Evolutionary conservation across 78 protist species (phyloP).

Genomic region (Dictyostelium purpureum): DNA sequence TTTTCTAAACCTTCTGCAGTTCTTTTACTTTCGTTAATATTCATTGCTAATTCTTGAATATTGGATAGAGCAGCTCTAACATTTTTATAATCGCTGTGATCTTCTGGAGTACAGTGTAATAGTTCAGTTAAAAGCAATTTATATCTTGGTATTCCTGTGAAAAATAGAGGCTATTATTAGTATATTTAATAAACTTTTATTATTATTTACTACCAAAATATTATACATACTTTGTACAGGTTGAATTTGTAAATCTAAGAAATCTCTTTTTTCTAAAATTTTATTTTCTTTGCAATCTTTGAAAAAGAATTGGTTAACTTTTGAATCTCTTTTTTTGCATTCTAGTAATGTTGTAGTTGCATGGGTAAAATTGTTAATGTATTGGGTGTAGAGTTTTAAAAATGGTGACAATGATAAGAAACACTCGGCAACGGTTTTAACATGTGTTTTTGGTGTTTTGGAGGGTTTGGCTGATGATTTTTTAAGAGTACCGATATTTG

Average conservation of each 20-base stretch:
- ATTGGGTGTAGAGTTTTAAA: conserved; percentile 46
- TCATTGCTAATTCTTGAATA: conserved; percentile 46
- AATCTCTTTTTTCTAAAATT: conserved; percentile 25
- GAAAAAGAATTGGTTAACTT: conserved; percentile 45
- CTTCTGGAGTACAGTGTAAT: conserved; percentile 32
- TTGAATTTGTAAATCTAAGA: conserved; percentile 62
- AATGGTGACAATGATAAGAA: conserved; percentile 36
- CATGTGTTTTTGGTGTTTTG: not conserved
- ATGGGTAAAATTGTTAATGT: conserved; percentile 57
- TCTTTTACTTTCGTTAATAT: conserved; percentile 67
- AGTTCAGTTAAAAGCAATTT: conserved; percentile 40
- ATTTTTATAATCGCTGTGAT: conserved; percentile 43
- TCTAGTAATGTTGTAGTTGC: conserved; percentile 32
- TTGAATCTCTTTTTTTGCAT: conserved; percentile 69
- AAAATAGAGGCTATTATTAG: no score
- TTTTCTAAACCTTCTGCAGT: conserved; percentile 74
- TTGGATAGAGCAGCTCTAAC: conserved; percentile 32
- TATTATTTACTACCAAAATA: not conserved
- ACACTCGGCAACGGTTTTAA: conserved; percentile 38
- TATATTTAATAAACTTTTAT: no score
- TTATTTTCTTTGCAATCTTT: conserved; percentile 41
- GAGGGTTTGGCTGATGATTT: not conserved
- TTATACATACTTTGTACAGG: conserved; percentile 77
- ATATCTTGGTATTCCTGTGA: conserved; percentile 79
- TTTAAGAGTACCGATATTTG: no score